These are phyloP conservation scores for Cardamine chenopodiifolia DNA, from an alignment of 345 rosid genomes.

Conservation along the genomic window DNA sequence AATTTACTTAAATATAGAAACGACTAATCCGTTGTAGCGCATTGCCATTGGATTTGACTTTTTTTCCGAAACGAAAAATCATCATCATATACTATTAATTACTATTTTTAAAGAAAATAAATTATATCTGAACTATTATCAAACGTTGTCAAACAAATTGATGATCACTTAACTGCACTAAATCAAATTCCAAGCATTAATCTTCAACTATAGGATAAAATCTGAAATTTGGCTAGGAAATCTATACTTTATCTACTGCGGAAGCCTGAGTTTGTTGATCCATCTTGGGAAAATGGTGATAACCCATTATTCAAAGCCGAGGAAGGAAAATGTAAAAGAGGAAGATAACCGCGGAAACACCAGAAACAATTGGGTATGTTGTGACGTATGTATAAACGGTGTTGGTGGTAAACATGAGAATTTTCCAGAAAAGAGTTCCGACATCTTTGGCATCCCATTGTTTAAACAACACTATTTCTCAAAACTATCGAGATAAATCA, in stretches of 20 bases:
- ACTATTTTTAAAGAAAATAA: neutral
- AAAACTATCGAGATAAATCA: neutral
- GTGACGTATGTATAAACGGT: conserved; percentile 35
- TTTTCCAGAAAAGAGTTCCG: conserved; percentile 43
- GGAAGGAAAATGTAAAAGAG: conserved; percentile 57
- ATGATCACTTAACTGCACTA: neutral
- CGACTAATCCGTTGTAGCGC: neutral
- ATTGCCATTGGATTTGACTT: too few species aligned
- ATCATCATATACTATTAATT: too few species aligned
- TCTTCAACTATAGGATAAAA: neutral
- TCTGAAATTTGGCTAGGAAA: neutral
- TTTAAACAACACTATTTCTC: neutral
- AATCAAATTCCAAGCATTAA: neutral
- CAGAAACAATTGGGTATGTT: conserved; percentile 52
- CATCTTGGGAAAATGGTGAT: conserved; percentile 29
- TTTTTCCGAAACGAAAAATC: too few species aligned
- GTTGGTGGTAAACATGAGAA: conserved; percentile 45
- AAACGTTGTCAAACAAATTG: neutral
- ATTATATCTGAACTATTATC: neutral
- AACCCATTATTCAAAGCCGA: conserved; percentile 23
- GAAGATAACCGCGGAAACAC: conserved; percentile 37
- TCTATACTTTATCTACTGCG: neutral
- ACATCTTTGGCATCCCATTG: conserved; percentile 54
- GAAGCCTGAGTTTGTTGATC: neutral
- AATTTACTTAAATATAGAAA: neutral